Base-by-base conservation (phyloP, 2,329 filamentous ascomycete species). In the Arthroderma uncinatum region DNA sequence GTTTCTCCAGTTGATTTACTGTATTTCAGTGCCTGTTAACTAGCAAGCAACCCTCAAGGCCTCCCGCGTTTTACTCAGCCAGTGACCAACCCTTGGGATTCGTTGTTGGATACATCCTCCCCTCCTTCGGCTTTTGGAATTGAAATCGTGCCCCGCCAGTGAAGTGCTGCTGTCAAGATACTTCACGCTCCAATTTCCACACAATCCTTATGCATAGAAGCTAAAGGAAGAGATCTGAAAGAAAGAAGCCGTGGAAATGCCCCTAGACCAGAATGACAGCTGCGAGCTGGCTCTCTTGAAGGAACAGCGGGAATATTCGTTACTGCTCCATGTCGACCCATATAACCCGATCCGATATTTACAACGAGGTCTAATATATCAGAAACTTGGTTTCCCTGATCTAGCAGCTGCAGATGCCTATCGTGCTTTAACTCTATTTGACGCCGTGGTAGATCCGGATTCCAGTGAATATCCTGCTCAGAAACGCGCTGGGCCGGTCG, bases 381-480 rank as follows among this genome's bases (percentile, higher is more conserved):
- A 83, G 14, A 76, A 82, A 48, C 78, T 96, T 50, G 88, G 83
- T 37, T 97, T 95, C 70, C 89, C 89, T 0, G 93, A 98, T 70
- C 81, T 98, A 39, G 90, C 90, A 4, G 85, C 86, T 9, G 89
- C 89, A 34, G 91, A 96, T 75, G 89, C 89, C 4, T 97, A 97
- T 69, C 85, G 87, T 57, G 90, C 91, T 0, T 78, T 97, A n/a
- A 80, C 95, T 2, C 76, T 98, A 50, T 81, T 87, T 14, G 92
- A 97, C 67, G 89, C 93, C 62, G 80, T 89, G 36, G 72, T 79
- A 61, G 85, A 93, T 57, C 71, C 71, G 57, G 87, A 92, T 60
- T 81, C 82, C 39, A 91, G 87, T 63, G 89, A 96, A 70, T 94
- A 90, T 65, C 85, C 93, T 67, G 83, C 89, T 70, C 85, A 52